A percentile compares a stretch with the other conserved stretches of the same genome.
These are phyloP conservation scores for Rhynchospora pubera DNA, from an alignment of 176 grass and related monocot species.

Conservation along the genomic window DNA sequence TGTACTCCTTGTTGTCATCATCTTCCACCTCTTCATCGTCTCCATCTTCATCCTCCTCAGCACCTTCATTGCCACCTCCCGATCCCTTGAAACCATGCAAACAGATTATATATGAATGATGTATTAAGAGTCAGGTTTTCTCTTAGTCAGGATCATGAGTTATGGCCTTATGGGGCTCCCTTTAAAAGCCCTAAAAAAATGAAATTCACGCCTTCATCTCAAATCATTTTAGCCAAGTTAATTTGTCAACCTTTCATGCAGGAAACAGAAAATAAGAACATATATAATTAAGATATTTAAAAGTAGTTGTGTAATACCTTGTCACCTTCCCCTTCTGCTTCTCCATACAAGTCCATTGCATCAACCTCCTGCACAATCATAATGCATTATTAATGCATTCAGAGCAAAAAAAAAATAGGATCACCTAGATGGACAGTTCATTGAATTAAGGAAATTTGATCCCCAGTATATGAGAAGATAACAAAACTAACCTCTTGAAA, in stretches of 20 bases:
- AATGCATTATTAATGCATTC: not conserved
- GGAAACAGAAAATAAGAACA: not conserved
- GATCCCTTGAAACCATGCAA: not conserved
- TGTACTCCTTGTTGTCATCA: not conserved
- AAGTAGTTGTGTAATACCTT: conserved; percentile 3
- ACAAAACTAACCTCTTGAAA: conserved; percentile 29
- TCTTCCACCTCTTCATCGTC: not conserved
- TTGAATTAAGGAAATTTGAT: not conserved
- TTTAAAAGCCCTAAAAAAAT: not conserved
- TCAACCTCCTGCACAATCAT: conserved; percentile 23
- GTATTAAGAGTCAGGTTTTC: not conserved
- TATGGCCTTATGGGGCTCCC: not conserved
- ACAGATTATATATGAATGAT: not conserved
- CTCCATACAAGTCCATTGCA: conserved; percentile 14
- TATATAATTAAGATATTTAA: not conserved
- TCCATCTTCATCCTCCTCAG: not conserved
- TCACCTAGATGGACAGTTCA: not conserved
- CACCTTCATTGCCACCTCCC: not conserved
- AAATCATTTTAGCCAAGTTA: not conserved
- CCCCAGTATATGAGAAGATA: not conserved
- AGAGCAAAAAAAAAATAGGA: not conserved
- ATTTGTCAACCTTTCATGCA: not conserved
- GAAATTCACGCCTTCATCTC: not conserved
- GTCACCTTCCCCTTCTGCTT: conserved; percentile 1
- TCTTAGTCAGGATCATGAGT: not conserved